Conservation (phyloP, 1,284 basidiomycete species). For the Boletellus sp. region DNA sequence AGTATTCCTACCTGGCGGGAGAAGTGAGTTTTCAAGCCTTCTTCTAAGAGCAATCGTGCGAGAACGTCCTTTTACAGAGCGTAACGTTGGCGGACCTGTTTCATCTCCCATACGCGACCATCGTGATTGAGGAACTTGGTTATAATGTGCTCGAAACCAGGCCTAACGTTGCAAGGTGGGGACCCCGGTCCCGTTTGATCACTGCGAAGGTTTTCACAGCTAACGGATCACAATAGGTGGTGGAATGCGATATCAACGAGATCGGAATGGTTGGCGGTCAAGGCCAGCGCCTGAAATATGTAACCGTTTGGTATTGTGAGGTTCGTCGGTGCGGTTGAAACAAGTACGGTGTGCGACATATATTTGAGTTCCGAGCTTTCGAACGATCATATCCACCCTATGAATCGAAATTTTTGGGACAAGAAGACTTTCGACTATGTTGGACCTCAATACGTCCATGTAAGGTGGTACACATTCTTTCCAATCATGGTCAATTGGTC, state of each 20-base stretch:
- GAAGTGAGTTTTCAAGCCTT: slow-evolving; percentile 18
- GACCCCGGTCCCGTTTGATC: neutral
- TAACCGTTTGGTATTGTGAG: neutral
- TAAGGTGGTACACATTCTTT: too few relatives aligned
- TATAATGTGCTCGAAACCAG: slow-evolving; percentile 22
- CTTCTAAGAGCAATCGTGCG: neutral
- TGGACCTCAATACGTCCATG: too few relatives aligned
- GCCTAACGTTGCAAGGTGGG: slow-evolving; percentile 30
- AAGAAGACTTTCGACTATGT: too few relatives aligned
- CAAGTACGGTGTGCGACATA: too few relatives aligned
- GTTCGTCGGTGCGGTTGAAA: too few relatives aligned
- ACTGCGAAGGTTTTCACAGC: neutral
- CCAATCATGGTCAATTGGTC: too few relatives aligned
- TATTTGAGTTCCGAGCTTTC: too few relatives aligned
- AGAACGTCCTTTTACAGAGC: slow-evolving; percentile 27
- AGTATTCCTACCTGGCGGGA: slow-evolving; percentile 29
- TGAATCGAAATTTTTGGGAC: too few relatives aligned
- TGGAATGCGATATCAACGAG: slow-evolving; percentile 35
- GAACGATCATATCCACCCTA: too few relatives aligned
- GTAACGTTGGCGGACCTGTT: slow-evolving; percentile 56
- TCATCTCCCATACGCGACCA: slow-evolving; percentile 47
- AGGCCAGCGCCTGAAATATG: slow-evolving; percentile 23
- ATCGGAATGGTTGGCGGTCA: slow-evolving; percentile 38
- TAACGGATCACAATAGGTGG: slow-evolving; percentile 31
- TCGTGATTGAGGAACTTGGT: slow-evolving; percentile 31